Evolutionary conservation across 495 filamentous ascomycete genomes (phyloP), one percentile per base, ranked within the genome.

Genomic region (Pyrenula massariospora): DNA sequence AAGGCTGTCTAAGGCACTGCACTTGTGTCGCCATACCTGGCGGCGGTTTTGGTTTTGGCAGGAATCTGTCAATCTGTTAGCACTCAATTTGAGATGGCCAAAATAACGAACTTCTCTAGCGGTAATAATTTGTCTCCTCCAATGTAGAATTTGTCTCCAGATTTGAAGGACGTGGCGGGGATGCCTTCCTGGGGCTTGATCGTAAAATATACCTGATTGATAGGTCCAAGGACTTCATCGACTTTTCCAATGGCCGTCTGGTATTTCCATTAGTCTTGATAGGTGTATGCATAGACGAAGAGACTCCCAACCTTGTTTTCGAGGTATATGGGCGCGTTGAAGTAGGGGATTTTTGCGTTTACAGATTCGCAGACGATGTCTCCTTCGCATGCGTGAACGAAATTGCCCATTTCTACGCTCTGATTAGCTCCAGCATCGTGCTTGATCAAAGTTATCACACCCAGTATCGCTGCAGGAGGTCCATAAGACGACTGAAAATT

Each of bases 131-230:
- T 97, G 71, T 98, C 93, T 52, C 83, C 81, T 51, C 86, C 88
- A 62, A 98, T 96, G 77, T 84, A 98, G 70, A 98, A 92, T 75
- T 93, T 96, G 77, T 98, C 93, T 59, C 94, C 93, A 55, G 82
- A 65, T 72, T 95, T 95, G 84, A 97, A 98, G 1, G 88, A 94
- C 20, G 83, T 82, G 50, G 93, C 91, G 66, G 93, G 84, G 72
- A 98, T 96, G 63, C 93, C 93, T 65, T 96, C 91, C 66, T 88
- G 80, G 36, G 94, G 90, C 75, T 96, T 97, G 70, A 98, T 83
- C 58, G 93, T 97, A 83, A 98, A 98, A 77, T 85, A 95, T 57
- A 97, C 90, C 70, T 95, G 86, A 77, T 94, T 96, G 69, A 98
- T 85, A 54, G 92, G 89, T 47, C 91, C 91, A 54, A 96, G 83